Base-by-base conservation (phyloP, 345 rosid species). In the Gossypium australe region DNA sequence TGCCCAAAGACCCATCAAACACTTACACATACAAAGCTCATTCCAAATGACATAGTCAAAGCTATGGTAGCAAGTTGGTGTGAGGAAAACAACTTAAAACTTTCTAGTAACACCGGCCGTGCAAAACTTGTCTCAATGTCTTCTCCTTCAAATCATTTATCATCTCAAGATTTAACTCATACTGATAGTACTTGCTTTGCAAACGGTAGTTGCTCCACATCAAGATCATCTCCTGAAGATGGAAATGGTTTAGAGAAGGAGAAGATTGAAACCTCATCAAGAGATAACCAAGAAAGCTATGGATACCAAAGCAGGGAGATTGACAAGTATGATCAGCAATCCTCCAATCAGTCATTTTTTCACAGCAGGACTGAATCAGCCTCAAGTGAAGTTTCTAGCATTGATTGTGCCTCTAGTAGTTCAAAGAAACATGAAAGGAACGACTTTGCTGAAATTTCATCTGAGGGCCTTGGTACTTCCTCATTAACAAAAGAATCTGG, bases 31-130 rank as follows among this genome's bases (percentile, higher is more conserved):
- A 82, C 84, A 78, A 88, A 92, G 84, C 87, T 94, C 79, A 92
- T 91, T 78, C 92, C 98, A 20, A 94, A 94, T 78, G 87, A 88
- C 86, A 94, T 87, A 24, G 98, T 94, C 81, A 94, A 92, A 80
- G 97, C 91, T 79, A 89, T 92, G 97, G 92, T 90, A 76, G 76
- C 86, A 45, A 89, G 84, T 81, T 92, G 98, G 98, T 86, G 91
- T 43, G 89, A 86, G 79, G 87, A 87, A 84, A 92, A 91, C 78
- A 85, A 78, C 73, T 75, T 87, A 71, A 82, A 67, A 63, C 77
- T 83, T 79, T 69, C 82, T 25, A 69, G 77, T 67, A 76, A 74
- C 67, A 75, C 80, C 68, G 79, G 56, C 80, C 73, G 61, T 56
- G 61, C 65, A 65, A 85, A 80, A 79, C 71, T 70, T 74, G 75